phyloP scores from a whole-genome alignment of 345 rosid species.

The Crucihimalaya himalaica region DNA sequence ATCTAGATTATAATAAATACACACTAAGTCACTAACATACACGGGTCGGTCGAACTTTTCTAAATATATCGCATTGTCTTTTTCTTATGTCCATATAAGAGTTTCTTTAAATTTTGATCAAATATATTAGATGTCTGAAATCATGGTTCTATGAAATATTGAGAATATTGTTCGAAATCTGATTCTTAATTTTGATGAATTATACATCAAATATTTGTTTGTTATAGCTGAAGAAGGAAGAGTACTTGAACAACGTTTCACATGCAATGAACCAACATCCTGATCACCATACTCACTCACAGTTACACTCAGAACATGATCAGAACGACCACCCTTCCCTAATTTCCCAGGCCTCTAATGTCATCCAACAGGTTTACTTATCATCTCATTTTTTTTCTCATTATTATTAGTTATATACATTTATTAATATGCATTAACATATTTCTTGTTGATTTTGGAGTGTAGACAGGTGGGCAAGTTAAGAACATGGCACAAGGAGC shows the following conservation, averaged over 20 bases:
- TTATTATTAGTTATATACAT: neutral
- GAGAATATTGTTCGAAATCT: neutral
- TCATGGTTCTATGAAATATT: neutral
- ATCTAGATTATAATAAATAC: neutral
- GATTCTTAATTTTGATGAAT: neutral
- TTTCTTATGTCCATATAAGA: neutral
- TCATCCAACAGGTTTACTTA: constrained; percentile 46
- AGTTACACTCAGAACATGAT: constrained; percentile 20
- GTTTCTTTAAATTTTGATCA: neutral
- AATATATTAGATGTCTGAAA: neutral
- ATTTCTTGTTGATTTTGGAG: constrained; percentile 1
- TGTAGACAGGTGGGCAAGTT: constrained; percentile 54
- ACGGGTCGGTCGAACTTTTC: no score
- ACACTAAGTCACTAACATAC: neutral
- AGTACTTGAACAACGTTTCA: constrained; percentile 41
- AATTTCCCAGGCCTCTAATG: constrained; percentile 44
- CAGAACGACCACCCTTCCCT: constrained; percentile 40
- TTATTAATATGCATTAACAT: neutral
- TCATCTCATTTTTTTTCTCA: neutral
- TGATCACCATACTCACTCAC: constrained; percentile 32
- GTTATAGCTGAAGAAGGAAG: constrained; percentile 47
- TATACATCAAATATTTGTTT: neutral
- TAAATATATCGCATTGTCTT: neutral
- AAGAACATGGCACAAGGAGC: constrained; percentile 58
- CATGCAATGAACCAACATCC: constrained; percentile 40